Conservation (phyloP, 2,329 filamentous ascomycete species). For the Exophiala sideris region DNA sequence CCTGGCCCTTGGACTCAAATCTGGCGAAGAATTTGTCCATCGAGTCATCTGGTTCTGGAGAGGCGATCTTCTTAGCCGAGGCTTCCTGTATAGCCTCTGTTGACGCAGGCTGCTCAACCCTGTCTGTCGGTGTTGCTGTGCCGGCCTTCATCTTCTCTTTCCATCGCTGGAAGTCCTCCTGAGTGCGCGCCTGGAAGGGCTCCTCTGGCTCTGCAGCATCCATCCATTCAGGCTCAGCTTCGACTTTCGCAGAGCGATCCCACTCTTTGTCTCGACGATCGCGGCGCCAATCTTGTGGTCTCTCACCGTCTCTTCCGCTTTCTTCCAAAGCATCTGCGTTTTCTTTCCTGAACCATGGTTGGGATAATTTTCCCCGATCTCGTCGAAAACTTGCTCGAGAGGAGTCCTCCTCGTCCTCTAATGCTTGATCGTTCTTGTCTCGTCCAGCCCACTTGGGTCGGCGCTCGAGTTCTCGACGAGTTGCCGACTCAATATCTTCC, state of each 20-base stretch:
- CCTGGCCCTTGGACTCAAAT: conserved; percentile 30
- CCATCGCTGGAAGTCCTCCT: conserved; percentile 91
- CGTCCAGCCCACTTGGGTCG: conserved; percentile 24
- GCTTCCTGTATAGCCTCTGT: conserved; percentile 46
- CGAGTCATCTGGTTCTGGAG: conserved; percentile 23
- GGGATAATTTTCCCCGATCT: conserved; percentile 56
- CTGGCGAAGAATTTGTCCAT: conserved; percentile 30
- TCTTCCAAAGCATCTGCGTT: conserved; percentile 39
- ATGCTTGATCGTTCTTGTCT: conserved; percentile 22
- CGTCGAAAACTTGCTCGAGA: conserved; percentile 8
- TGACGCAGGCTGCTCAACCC: conserved; percentile 25
- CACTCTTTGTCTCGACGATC: conserved; percentile 52
- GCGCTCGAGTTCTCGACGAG: conserved; percentile 23
- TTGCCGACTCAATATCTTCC: conserved; percentile 16
- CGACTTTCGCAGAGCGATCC: conserved; percentile 53
- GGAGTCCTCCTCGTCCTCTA: conserved; percentile 21
- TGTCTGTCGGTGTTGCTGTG: conserved; percentile 29
- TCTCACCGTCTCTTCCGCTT: conserved; percentile 46
- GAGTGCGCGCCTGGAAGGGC: conserved; percentile 63
- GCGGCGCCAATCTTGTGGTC: conserved; percentile 64
- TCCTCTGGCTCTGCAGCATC: conserved; percentile 63
- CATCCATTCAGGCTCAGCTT: conserved; percentile 86
- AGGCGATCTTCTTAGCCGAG: conserved; percentile 25
- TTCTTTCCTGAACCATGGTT: conserved; percentile 71
- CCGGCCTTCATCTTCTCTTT: conserved; percentile 83